These are phyloP conservation scores for Scleromitrula shiraiana DNA, from an alignment of 2,329 filamentous ascomycete genomes.

Conservation along the genomic window DNA sequence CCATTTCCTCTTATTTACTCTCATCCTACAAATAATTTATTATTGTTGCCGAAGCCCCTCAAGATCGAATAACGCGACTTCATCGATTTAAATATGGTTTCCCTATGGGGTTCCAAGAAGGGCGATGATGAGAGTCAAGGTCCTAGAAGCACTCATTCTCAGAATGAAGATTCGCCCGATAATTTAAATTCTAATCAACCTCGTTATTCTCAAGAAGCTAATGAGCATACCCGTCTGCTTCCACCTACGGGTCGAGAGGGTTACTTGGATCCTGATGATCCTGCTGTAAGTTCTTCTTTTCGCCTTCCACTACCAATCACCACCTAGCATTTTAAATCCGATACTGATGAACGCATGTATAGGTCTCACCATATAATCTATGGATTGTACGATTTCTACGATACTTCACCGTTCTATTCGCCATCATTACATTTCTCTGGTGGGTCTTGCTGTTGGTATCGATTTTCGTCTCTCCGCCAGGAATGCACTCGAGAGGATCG, in stretches of 20 bases:
- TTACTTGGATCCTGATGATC: slow-evolving; percentile 71
- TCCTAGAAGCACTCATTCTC: slow-evolving; percentile 1
- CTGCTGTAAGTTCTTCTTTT: slow-evolving; percentile 50
- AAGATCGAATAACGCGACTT: background rate
- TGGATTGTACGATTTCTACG: slow-evolving; percentile 80
- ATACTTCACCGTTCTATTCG: slow-evolving; percentile 68
- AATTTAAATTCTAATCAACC: slow-evolving; percentile 15
- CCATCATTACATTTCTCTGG: slow-evolving; percentile 75
- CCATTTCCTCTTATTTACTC: background rate
- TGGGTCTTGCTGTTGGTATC: slow-evolving; percentile 86
- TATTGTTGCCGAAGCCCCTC: background rate
- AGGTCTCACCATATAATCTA: slow-evolving; percentile 83
- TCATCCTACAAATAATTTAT: background rate
- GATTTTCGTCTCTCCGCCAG: slow-evolving; percentile 82
- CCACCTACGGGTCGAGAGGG: slow-evolving; percentile 26
- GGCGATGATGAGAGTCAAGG: slow-evolving; percentile 31
- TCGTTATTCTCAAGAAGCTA: slow-evolving; percentile 36
- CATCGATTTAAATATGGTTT: slow-evolving; percentile 34
- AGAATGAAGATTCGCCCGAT: slow-evolving; percentile 21
- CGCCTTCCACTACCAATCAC: background rate
- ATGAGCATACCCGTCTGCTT: slow-evolving; percentile 44
- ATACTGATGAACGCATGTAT: background rate
- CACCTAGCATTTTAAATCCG: background rate
- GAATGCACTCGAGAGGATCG: slow-evolving; percentile 79
- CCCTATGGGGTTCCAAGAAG: slow-evolving; percentile 48